Base-by-base conservation (phyloP, 2,329 filamentous ascomycete species). In the Paracoccidioides brasiliensis region DNA sequence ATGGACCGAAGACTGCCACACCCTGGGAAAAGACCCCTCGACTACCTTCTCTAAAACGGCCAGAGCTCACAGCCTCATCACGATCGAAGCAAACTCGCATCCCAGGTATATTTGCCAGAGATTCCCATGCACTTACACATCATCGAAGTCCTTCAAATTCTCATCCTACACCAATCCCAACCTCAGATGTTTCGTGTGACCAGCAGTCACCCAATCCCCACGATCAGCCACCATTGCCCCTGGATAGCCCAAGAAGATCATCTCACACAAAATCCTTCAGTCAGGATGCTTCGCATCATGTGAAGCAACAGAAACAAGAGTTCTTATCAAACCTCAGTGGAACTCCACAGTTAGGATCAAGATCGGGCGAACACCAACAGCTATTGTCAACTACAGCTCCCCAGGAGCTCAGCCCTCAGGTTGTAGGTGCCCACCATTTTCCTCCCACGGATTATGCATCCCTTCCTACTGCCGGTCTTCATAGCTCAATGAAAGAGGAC, bases 101-200 rank as follows among this genome's bases (percentile, higher is more conserved):
- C 50, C 58, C 42, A 65, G 62, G 66, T 64, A 28, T 67, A 62
- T 44, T 71, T 8, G 37, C 69, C 43, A 65, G 59, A 30, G 68
- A 69, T 22, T 59, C 66, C 12, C 57, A 66, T 3, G 51, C 66
- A 66, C 5, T 58, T 64, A 15, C 56, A 62, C 5, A 55, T 56
- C 38, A 45, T 57, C 14, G 68, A 62, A 58, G 58, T 55, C 15
- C 57, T 59, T 8, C 56, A 59, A 53, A 62, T 64, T 3, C 60
- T 63, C 33, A 68, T 65, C n/a, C 67, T 63, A 3, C 66, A 46
- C 12, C 44, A n/a, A 4, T n/a, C 15, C 37, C 50, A 12, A 45
- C 37, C 15, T 54, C 45, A 10, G 54, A 59, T 28, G n/a, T 15
- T 14, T 10, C 46, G 4, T 56, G 45, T 32, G 46, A 52, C 32